These are phyloP conservation scores for Candida nemodendra DNA, from an alignment of 805 yeast species.

Conservation along the genomic window DNA sequence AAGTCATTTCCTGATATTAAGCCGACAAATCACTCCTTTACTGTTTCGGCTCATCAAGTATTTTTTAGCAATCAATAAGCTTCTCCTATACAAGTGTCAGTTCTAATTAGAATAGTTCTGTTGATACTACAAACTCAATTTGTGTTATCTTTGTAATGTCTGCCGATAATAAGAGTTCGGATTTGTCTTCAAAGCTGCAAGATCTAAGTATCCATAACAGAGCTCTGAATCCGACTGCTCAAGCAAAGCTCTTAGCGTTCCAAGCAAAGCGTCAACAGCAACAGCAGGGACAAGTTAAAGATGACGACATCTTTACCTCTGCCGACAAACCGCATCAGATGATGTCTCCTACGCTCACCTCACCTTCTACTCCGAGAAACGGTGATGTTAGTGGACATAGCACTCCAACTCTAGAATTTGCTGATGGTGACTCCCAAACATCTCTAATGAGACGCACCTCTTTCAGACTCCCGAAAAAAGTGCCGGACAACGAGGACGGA, in stretches of 20 bases:
- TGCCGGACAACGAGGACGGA: constrained; percentile 33
- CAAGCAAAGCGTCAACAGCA: constrained; percentile 70
- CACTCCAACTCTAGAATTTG: constrained; percentile 17
- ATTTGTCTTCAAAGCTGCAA: constrained; percentile 17
- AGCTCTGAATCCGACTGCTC: constrained; percentile 68
- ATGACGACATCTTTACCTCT: constrained; percentile 5
- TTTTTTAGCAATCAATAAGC: too few species aligned
- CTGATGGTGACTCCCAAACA: constrained; percentile 8
- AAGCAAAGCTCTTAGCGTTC: constrained; percentile 83
- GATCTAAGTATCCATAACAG: constrained; percentile 29
- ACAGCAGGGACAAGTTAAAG: constrained; percentile 10
- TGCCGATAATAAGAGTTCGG: constrained; percentile 10
- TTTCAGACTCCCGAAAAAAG: constrained; percentile 23
- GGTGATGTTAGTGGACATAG: constrained; percentile 15
- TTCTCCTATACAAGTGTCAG: too few species aligned
- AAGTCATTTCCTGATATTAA: too few species aligned
- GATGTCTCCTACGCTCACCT: constrained; percentile 9
- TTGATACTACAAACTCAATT: too few species aligned
- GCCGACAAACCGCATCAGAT: constrained; percentile 10
- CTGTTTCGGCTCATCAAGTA: too few species aligned
- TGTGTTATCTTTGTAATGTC: constrained; percentile 5
- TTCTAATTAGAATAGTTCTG: too few species aligned
- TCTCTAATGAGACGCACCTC: constrained; percentile 26
- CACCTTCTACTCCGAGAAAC: constrained; percentile 24
- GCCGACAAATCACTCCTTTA: too few species aligned